Evolutionary conservation across 805 yeast genomes (phyloP).

Genomic region (Naumovozyma dairenensis): DNA sequence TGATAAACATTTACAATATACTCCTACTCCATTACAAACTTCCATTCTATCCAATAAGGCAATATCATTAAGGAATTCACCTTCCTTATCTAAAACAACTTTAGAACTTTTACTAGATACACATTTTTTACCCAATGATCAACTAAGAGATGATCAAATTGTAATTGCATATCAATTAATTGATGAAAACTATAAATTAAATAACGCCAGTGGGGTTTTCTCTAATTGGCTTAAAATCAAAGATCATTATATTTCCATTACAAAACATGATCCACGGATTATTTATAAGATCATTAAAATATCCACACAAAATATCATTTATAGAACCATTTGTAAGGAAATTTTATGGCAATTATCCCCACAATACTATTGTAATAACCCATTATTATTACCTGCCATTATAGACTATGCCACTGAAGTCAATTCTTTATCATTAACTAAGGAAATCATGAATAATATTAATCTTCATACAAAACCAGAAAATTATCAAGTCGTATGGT

Average conservation of each 20-base stretch:
- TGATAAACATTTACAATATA: background rate
- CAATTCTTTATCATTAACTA: conserved; percentile 9
- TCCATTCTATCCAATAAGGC: conserved; percentile 17
- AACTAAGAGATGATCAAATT: conserved; percentile 8
- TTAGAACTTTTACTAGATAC: conserved; percentile 11
- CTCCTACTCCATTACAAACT: conserved; percentile 11
- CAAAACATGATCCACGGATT: conserved; percentile 20
- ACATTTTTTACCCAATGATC: conserved; percentile 1
- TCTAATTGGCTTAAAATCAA: conserved; percentile 18
- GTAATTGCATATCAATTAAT: conserved; percentile 16
- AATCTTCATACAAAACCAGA: conserved; percentile 10
- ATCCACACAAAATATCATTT: conserved; percentile 15
- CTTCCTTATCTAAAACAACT: conserved; percentile 10
- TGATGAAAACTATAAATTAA: conserved; percentile 11
- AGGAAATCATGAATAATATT: conserved; percentile 15
- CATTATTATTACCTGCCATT: conserved; percentile 18
- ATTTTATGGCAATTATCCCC: conserved; percentile 13
- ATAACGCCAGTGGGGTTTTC: conserved; percentile 21
- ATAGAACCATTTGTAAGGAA: conserved; percentile 12
- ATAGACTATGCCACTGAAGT: conserved; percentile 15
- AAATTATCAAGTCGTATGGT: conserved; percentile 13
- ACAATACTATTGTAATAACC: conserved; percentile 17
- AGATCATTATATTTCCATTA: conserved; percentile 8
- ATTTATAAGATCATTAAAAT: conserved; percentile 16
- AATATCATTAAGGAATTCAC: conserved; percentile 8